These are phyloP conservation scores for Echeveria elegans DNA, from an alignment of 164 flowering plant species.

Conservation along the genomic window DNA sequence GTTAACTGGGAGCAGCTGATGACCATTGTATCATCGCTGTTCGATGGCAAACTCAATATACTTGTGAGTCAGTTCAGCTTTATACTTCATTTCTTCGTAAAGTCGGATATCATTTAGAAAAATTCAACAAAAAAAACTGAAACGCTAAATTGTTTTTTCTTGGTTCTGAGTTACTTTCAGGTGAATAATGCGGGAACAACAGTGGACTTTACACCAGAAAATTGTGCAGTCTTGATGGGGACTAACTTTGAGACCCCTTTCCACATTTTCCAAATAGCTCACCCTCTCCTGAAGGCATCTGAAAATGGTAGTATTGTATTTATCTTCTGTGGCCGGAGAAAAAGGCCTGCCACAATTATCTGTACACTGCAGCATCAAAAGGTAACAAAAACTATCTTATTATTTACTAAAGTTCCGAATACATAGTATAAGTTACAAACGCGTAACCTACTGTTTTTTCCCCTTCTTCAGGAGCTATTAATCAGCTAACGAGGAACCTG, in stretches of 20 bases:
- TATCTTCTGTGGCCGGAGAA: conserved; percentile 33
- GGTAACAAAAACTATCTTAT: conserved; percentile 25
- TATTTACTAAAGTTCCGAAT: no score
- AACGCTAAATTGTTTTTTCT: no score
- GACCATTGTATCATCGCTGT: no score
- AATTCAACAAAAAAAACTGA: neutral
- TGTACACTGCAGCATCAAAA: conserved; percentile 34
- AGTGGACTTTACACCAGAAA: conserved; percentile 14
- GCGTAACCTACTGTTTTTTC: no score
- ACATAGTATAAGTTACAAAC: no score
- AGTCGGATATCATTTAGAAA: no score
- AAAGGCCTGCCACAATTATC: conserved; percentile 11
- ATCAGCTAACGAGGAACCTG: conserved; percentile 38
- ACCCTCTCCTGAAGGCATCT: conserved; percentile 37
- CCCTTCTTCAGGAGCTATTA: conserved; percentile 36
- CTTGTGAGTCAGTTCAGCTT: no score
- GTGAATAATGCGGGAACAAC: conserved; percentile 30
- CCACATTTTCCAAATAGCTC: conserved; percentile 35
- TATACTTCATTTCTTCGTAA: no score
- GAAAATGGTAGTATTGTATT: conserved; percentile 33
- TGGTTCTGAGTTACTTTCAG: conserved; percentile 7
- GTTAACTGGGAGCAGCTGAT: no score
- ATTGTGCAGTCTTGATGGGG: conserved; percentile 15
- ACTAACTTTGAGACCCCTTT: conserved; percentile 35
- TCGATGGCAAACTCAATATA: no score